Conservation (phyloP, 345 rosid genomes). For the Eucalyptus erythrocorys region DNA sequence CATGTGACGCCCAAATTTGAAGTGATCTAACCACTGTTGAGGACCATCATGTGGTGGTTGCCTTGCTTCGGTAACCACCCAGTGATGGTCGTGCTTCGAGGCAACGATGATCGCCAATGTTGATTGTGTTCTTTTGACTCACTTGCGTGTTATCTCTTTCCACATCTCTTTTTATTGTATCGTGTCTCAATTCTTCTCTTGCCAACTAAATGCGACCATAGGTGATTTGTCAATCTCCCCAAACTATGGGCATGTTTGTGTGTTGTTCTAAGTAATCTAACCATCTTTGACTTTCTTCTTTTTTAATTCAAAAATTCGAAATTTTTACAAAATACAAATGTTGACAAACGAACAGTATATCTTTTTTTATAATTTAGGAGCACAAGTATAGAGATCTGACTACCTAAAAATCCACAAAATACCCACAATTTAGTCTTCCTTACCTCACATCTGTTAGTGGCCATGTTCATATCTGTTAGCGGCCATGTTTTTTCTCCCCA, state of each 20-base stretch:
- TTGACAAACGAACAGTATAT: background rate
- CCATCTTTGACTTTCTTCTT: background rate
- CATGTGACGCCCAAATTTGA: background rate
- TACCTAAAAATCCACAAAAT: background rate
- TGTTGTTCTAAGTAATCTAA: too few relatives aligned
- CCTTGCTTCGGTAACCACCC: background rate
- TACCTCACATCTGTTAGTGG: background rate
- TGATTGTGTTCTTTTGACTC: background rate
- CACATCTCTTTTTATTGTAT: background rate
- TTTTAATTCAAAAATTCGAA: too few relatives aligned
- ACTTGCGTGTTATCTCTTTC: background rate
- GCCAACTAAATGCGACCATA: background rate
- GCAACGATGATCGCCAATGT: rapidly evolving
- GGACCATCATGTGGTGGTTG: background rate
- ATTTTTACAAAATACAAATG: background rate
- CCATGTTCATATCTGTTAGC: background rate
- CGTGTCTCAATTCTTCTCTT: background rate
- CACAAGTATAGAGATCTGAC: background rate
- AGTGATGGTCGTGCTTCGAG: background rate
- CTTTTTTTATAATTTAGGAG: background rate
- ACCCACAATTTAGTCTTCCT: background rate
- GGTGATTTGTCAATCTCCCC: background rate
- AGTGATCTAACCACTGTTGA: background rate
- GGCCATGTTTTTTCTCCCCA: background rate
- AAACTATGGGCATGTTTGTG: background rate